A percentile compares a stretch with the other conserved stretches of the same genome.
Conservation (phyloP, 345 rosid genomes). For the Zanthoxylum bungeanum region DNA sequence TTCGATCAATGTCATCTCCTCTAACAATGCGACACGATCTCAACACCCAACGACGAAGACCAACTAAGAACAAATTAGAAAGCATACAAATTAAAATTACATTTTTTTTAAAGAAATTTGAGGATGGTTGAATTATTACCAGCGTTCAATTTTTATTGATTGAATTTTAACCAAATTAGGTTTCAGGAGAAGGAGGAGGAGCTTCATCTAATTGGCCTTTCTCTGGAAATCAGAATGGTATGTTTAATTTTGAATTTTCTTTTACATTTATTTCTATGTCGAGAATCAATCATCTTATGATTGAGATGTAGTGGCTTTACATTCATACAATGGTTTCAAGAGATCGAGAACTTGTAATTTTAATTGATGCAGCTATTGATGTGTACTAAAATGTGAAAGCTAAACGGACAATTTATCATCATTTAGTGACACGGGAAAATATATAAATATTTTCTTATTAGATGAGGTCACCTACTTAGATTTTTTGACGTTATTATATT, state of each 20-base stretch:
- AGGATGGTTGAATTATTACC: background rate
- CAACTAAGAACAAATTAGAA: background rate
- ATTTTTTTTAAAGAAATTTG: background rate
- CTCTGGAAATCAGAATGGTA: slow-evolving; percentile 8
- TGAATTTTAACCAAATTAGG: background rate
- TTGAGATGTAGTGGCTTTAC: background rate
- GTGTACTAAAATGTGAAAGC: background rate
- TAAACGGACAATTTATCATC: background rate
- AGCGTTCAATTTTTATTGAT: slow-evolving; percentile 1
- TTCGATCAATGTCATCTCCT: slow-evolving; percentile 13
- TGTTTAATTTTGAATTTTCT: background rate
- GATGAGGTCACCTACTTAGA: too few relatives aligned
- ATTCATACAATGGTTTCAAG: background rate
- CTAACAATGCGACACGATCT: background rate
- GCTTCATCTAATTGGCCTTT: background rate
- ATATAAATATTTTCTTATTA: too few relatives aligned
- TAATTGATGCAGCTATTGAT: background rate
- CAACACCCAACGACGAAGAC: background rate
- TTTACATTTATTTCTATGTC: too few relatives aligned
- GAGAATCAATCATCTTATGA: background rate
- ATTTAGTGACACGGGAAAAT: background rate
- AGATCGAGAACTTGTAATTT: background rate
- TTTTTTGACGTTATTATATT: too few relatives aligned
- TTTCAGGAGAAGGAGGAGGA: background rate
- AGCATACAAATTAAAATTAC: background rate